These are phyloP conservation scores for Hortiboletus rubellus DNA, from an alignment of 1,284 basidiomycete species.

Conservation along the genomic window DNA sequence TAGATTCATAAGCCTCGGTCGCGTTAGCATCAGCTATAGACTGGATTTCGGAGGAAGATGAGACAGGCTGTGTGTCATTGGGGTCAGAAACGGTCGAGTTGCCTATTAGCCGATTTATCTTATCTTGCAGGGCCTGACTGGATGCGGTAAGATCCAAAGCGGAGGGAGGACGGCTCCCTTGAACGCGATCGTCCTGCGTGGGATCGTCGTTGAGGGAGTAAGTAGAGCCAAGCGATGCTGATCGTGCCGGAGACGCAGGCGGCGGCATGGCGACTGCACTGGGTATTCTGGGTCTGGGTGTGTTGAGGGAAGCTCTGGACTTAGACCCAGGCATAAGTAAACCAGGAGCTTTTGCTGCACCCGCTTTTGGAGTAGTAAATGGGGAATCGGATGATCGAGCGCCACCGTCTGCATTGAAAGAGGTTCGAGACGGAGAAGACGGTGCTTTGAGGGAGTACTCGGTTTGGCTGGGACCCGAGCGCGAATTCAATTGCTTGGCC, in stretches of 20 bases:
- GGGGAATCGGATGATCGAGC: conserved; percentile 46
- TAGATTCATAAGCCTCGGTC: conserved; percentile 37
- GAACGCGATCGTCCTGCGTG: conserved; percentile 15
- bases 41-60: conserved; percentile 14
- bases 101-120: conserved; percentile 46
- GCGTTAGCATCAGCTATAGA: conserved; percentile 34
- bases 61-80: conserved; percentile 3
- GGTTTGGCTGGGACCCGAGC: conserved; percentile 29
- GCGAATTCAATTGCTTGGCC: conserved; percentile 70
- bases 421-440: conserved; percentile 32
- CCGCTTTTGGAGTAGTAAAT: conserved; percentile 62
- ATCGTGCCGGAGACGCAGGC: conserved; percentile 56
- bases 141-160: conserved; percentile 43
- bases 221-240: conserved; percentile 35
- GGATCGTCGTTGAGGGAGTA: conserved; percentile 36
- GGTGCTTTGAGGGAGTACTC: conserved; percentile 28
- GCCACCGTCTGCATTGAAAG: conserved; percentile 14
- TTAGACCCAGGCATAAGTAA: conserved; percentile 43
- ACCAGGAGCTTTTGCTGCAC: conserved; percentile 39
- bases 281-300: conserved; percentile 64
- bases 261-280: conserved; percentile 78
- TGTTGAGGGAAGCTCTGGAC: conserved; percentile 49
- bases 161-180: conserved; percentile 22
- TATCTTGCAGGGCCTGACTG: conserved; percentile 50
- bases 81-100: conserved; percentile 25